A percentile compares a stretch with the other conserved stretches of the same genome.
Evolutionary conservation across 2,329 filamentous ascomycete species (phyloP).

Genomic region (Diaporthe eres): DNA sequence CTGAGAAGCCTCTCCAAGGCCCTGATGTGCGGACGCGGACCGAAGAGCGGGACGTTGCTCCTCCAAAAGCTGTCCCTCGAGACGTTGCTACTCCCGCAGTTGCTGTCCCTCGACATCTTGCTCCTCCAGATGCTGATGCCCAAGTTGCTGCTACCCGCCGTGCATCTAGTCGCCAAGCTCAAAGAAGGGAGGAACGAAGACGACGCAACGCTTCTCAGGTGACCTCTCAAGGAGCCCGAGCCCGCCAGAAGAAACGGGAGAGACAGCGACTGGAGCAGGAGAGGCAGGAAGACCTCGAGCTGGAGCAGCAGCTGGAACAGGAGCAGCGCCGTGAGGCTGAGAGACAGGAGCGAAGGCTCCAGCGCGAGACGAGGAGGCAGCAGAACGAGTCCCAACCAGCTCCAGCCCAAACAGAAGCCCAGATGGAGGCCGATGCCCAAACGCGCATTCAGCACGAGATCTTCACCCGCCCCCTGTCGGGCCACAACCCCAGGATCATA

Average conservation of each 20-base stretch:
- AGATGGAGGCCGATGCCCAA: background rate
- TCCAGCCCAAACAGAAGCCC: background rate
- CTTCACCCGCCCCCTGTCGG: constrained; percentile 11
- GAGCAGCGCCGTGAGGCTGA: constrained; percentile 12
- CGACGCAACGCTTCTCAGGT: background rate
- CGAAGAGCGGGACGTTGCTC: background rate
- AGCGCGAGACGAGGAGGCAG: background rate
- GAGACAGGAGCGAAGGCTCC: background rate
- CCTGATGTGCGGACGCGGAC: background rate
- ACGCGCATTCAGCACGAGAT: constrained; percentile 7
- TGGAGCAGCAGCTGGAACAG: constrained; percentile 13
- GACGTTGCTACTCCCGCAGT: background rate
- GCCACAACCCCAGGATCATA: background rate
- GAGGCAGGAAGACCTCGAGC: constrained; percentile 23
- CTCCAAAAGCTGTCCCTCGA: background rate
- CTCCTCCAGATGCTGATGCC: background rate
- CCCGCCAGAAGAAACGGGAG: background rate
- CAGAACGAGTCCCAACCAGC: background rate
- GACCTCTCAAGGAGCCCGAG: background rate
- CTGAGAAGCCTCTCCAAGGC: background rate
- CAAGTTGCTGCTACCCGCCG: background rate
- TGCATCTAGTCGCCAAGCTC: background rate
- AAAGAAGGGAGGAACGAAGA: background rate
- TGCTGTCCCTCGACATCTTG: background rate
- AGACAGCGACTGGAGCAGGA: background rate